Percentiles rank a stretch among this genome's conserved stretches.
Evolutionary conservation across 2,329 filamentous ascomycete genomes (phyloP).

Genomic region (Torrubiella hemipterigena): DNA sequence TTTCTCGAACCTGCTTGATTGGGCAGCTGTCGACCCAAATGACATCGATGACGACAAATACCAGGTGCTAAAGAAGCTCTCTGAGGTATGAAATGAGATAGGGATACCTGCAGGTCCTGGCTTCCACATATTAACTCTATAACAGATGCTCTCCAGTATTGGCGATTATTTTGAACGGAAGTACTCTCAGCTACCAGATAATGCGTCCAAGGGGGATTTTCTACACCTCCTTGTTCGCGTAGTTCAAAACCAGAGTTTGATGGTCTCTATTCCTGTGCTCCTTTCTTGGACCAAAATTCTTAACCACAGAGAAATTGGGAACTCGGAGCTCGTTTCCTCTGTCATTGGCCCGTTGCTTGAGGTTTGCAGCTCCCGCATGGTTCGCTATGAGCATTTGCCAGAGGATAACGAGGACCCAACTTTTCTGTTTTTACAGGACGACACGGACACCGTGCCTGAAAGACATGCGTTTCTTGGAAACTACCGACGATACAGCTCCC

Average conservation of each 20-base stretch:
- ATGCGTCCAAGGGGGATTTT: conserved; percentile 59
- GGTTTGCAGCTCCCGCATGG: conserved; percentile 68
- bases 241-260: conserved; percentile 73
- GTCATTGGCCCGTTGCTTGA: conserved; percentile 69
- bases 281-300: conserved; percentile 83
- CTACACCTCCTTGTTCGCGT: conserved; percentile 70
- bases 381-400: conserved; percentile 79
- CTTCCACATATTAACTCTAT: conserved; percentile 2
- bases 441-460: conserved; percentile 90
- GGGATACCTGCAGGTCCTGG: neutral
- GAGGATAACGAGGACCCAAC: conserved; percentile 72
- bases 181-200: conserved; percentile 49
- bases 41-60: conserved; percentile 90
- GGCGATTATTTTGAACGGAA: conserved; percentile 76
- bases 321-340: conserved; percentile 45
- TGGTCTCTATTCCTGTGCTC: conserved; percentile 85
- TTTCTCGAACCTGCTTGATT: conserved; percentile 63
- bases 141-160: conserved; percentile 70
- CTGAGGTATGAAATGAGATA: conserved; percentile 50
- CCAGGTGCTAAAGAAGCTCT: conserved; percentile 82
- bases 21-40: conserved; percentile 66
- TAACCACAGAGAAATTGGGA: conserved; percentile 55
- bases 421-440: conserved; percentile 73
- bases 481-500: conserved; percentile 80
- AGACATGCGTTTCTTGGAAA: conserved; percentile 92